Percentiles rank a stretch among this genome's conserved stretches.
Evolutionary conservation across 805 yeast genomes (phyloP).

Genomic region (Vanderwaltozyma polyspora): DNA sequence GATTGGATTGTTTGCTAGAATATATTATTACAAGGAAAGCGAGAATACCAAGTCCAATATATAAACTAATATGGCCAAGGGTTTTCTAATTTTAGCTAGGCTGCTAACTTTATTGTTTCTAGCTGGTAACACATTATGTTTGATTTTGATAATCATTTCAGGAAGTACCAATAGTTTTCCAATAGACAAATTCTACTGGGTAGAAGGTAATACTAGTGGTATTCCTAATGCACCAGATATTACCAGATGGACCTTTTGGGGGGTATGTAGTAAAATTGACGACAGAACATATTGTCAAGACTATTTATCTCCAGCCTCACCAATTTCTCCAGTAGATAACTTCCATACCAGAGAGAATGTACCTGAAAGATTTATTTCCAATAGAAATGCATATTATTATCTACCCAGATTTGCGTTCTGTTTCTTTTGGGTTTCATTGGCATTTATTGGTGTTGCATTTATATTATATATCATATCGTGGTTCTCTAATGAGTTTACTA

Average conservation of each 20-base stretch:
- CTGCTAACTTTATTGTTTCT: constrained; percentile 19
- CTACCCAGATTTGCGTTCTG: constrained; percentile 58
- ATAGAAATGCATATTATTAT: constrained; percentile 50
- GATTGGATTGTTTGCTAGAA: too few species aligned
- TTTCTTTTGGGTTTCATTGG: constrained; percentile 46
- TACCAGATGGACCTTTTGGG: constrained; percentile 82
- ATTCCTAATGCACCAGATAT: constrained; percentile 37
- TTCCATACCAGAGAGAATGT: constrained; percentile 43
- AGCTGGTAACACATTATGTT: constrained; percentile 35
- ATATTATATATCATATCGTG: constrained; percentile 43
- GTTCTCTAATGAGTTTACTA: constrained; percentile 45
- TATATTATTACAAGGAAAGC: too few species aligned
- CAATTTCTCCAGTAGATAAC: constrained; percentile 67
- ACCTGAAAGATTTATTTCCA: constrained; percentile 41
- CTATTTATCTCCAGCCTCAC: constrained; percentile 50
- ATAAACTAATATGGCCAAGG: background rate
- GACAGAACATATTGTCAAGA: constrained; percentile 10
- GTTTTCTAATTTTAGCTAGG: constrained; percentile 3
- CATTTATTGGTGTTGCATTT: constrained; percentile 53
- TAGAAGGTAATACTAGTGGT: constrained; percentile 53
- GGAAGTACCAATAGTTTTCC: constrained; percentile 53
- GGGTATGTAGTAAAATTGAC: constrained; percentile 36
- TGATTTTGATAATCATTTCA: constrained; percentile 50
- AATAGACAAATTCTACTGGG: constrained; percentile 56
- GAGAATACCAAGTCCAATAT: too few species aligned